Evolutionary conservation across 306 rosid genomes (phyloP).

Genomic region (Glycine soja): DNA sequence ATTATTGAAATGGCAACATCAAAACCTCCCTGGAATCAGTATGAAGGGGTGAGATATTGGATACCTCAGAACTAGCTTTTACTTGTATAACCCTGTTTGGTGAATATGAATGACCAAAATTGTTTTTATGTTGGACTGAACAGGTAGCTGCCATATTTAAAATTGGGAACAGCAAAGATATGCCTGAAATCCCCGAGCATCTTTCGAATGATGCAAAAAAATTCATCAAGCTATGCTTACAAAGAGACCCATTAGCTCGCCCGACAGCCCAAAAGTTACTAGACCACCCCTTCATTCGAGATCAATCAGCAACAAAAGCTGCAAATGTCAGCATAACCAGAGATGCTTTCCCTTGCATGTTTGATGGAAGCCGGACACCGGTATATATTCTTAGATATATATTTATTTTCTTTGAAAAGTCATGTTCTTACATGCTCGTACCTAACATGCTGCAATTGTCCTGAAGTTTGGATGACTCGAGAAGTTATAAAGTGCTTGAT

Average conservation of each 20-base stretch:
- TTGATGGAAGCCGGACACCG: slow-evolving; percentile 90
- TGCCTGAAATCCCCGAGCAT: slow-evolving; percentile 90
- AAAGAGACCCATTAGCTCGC: slow-evolving; percentile 81
- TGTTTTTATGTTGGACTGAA: slow-evolving; percentile 48
- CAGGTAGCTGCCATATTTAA: slow-evolving; percentile 99
- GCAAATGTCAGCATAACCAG: slow-evolving; percentile 66
- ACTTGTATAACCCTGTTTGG: slow-evolving; percentile 21
- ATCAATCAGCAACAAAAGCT: slow-evolving; percentile 71
- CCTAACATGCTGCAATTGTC: slow-evolving; percentile 14
- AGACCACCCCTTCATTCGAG: slow-evolving; percentile 87
- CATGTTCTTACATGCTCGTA: not conserved
- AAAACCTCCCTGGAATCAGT: slow-evolving; percentile 97
- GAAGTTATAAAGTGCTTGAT: slow-evolving; percentile 7
- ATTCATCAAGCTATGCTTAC: slow-evolving; percentile 82
- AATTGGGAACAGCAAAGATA: slow-evolving; percentile 97
- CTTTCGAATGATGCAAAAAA: slow-evolving; percentile 84
- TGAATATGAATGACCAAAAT: slow-evolving; percentile 41
- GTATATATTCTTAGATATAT: slow-evolving; percentile 57
- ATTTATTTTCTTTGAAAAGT: slow-evolving; percentile 25
- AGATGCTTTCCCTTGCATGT: slow-evolving; percentile 73
- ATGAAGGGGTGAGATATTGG: slow-evolving; percentile 86
- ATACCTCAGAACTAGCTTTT: slow-evolving; percentile 43
- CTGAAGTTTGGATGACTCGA: slow-evolving; percentile 33
- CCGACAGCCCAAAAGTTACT: slow-evolving; percentile 75
- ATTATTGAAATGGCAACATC: slow-evolving; percentile 97